These are phyloP conservation scores for Periconia macrospinosa DNA, from an alignment of 2,329 filamentous ascomycete genomes.

Conservation along the genomic window DNA sequence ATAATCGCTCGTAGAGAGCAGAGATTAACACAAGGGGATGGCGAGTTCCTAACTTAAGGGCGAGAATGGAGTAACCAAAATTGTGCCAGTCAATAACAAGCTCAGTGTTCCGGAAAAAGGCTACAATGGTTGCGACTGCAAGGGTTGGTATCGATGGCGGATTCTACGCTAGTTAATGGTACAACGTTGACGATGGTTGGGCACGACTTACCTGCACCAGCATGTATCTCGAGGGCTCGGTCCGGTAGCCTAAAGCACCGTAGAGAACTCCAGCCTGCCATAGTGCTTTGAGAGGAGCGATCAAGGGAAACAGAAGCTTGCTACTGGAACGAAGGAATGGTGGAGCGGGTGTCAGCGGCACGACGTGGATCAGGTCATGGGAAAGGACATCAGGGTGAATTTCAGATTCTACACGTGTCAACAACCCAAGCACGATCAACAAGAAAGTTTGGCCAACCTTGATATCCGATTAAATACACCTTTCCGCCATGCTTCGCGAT, in stretches of 20 bases:
- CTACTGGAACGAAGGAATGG: conserved; percentile 66
- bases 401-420: conserved; percentile 65
- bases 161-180: conserved; percentile 60
- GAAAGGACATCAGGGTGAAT: conserved; percentile 75
- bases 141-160: conserved; percentile 94
- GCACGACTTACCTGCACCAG: conserved; percentile 66
- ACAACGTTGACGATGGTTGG: not conserved
- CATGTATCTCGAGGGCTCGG: conserved; percentile 78
- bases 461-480: conserved; percentile 86
- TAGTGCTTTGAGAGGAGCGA: conserved; percentile 81
- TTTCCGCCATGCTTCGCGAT: conserved; percentile 78
- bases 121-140: conserved; percentile 71
- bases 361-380: conserved; percentile 69
- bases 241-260: conserved; percentile 70
- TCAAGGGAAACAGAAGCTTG: conserved; percentile 73
- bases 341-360: conserved; percentile 71
- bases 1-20: conserved; percentile 72
- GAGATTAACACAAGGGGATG: conserved; percentile 81
- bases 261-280: conserved; percentile 78
- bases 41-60: conserved; percentile 60
- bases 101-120: conserved; percentile 75
- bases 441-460: conserved; percentile 56
- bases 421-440: not conserved
- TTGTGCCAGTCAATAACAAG: conserved; percentile 98
- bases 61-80: conserved; percentile 93